Base-by-base conservation (phyloP, 768 basidiomycete species). In the Lyophyllum shimeji region DNA sequence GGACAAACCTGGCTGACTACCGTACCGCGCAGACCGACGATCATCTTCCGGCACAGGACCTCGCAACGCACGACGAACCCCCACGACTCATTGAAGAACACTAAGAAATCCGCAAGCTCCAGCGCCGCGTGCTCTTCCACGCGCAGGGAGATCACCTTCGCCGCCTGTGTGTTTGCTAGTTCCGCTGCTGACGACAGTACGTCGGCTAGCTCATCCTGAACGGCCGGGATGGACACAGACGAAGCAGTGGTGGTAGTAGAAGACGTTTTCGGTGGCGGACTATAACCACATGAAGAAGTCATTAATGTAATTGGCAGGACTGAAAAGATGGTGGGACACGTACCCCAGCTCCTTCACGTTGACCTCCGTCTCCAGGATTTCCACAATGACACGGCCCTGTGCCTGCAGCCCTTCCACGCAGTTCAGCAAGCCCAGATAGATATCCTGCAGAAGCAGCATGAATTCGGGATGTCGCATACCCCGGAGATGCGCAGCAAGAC, bases 1-100 rank as follows among this genome's bases (percentile, higher is more conserved):
- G 17, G 7, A 66, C 72, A 40, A 15, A 90, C 90, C 79, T 96
- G 95, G 51, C 85, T 79, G 43, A 95, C 85, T 49, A 94, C 82
- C 1, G 85, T 89, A 4, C 95, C 95, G 55, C 97, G 77, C 29
- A 98, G 75, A 6, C 93, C 89, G 53, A 98, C 92, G 55, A 98
- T 95, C 93, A 98, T 98, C 61, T 88, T 78, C 52, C 86, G 80
- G 60, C 89, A 92, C 25, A 97, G 76, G 25, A 86, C 82, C 68
- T 99, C 96, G 65, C 91, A 93, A 60, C 79, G 80, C 23, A 97
- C 81, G 8, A 98, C 93, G 62, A 98, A 98, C 23, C 79, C 72
- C 96, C 96, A 98, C 1, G 90, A 86, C 61, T 83, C 80, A 52
- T 88, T 86, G 77, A 95, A 96, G 55, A 98, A 77, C 11, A 76